Base-by-base conservation (phyloP, 1,139 yeast species). In the Kodamaea derodonti region DNA sequence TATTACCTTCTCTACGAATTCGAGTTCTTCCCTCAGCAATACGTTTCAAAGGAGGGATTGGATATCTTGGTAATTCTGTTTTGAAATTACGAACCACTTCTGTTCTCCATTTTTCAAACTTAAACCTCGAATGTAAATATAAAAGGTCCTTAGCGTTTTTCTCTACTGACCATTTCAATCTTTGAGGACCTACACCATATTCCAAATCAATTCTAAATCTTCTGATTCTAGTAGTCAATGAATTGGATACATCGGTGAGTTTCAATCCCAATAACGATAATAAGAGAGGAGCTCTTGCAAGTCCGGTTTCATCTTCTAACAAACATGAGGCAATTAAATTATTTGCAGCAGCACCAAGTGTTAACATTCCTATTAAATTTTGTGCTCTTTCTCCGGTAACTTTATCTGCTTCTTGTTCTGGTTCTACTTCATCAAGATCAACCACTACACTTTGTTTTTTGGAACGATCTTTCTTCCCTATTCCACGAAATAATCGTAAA, bases 181-280 rank as follows among this genome's bases (percentile, higher is more conserved):
- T 65, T 37, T 83, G 78, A 4, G 79, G 77, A 1, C 96, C 96
- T 14, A 88, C 79, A 2, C 97, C 98, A 52, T 92, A 92, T 51
- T 88, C 96, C 36, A 92, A 64, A 38, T 83, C 85, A 14, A 92
- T 64, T 40, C 74, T 69, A 47, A 75, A 87, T 35, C 67, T 75
- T 38, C 82, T 62, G 39, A 75, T 75, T 41, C 69, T 74, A 3
- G 74, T 69, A 36, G 52, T 48, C 4, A 61, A 53, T 12, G 62
- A 54, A 14, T 56, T 55, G 1, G 81, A 69, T 11, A 69, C 63
- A 44, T 76, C 87, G 35, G 74, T 67, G 3, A 92, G 66, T 33
- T 70, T 68, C 29, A 88, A 67, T 11, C 88, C 84, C 30, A 92
- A 56, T 53, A 88, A 75, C 11, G 85, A 80, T 26, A 88, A 60